A percentile compares a stretch with the other conserved stretches of the same genome.
These are phyloP conservation scores for Populus tomentosa DNA, from an alignment of 441 rosid genomes.

Conservation along the genomic window DNA sequence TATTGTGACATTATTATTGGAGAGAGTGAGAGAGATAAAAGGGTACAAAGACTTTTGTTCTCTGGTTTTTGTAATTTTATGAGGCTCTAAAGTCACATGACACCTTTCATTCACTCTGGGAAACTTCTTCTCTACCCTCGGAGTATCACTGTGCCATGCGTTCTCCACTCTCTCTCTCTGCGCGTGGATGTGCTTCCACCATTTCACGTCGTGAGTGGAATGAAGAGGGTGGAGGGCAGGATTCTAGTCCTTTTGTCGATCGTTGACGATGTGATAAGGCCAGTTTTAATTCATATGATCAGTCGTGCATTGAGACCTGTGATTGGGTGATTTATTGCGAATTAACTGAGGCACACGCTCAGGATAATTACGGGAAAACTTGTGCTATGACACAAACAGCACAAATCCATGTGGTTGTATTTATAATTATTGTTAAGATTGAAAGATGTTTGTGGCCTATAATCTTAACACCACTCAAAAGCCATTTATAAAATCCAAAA, in stretches of 20 bases:
- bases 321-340: too few relatives aligned
- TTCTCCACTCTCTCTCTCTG: background rate
- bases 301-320: background rate
- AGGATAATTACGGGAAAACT: background rate
- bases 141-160: background rate
- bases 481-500: too few relatives aligned
- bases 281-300: background rate
- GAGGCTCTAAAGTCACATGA: conserved; percentile 31
- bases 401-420: too few relatives aligned
- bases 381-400: background rate
- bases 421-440: too few relatives aligned
- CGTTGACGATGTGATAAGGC: background rate
- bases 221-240: background rate
- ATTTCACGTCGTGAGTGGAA: background rate
- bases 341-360: too few relatives aligned
- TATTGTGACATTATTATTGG: conserved; percentile 10
- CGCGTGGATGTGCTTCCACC: conserved; percentile 2
- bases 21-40: conserved; percentile 8
- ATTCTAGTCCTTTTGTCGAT: background rate
- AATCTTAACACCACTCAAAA: too few relatives aligned
- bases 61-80: conserved; percentile 32
- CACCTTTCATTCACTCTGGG: conserved; percentile 20
- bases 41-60: conserved; percentile 30
- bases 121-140: background rate
- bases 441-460: too few relatives aligned